phyloP scores from a whole-genome alignment of 768 basidiomycete species.

The Agrocybe praecox region DNA sequence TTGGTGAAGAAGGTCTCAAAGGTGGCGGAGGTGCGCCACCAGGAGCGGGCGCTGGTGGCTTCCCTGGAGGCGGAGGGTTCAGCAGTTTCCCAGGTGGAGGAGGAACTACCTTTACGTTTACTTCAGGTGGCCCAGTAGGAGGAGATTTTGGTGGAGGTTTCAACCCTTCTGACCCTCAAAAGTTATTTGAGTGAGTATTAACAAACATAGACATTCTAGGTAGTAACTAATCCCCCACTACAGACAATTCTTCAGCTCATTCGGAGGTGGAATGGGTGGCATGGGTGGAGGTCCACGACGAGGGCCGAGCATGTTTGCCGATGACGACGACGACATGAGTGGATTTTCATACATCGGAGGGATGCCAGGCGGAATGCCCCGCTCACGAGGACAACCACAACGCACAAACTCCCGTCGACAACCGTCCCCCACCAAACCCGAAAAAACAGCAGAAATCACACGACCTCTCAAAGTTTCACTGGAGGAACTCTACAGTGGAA shows the following conservation, averaged over 20 bases:
- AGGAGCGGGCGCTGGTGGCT: constrained; percentile 50
- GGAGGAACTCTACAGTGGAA: constrained; percentile 84
- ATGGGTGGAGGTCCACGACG: constrained; percentile 24
- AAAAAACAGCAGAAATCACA: constrained; percentile 61
- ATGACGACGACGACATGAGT: constrained; percentile 54
- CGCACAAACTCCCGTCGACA: constrained; percentile 21
- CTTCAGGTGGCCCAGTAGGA: constrained; percentile 48
- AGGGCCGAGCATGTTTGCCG: constrained; percentile 19
- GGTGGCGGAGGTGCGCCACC: constrained; percentile 59
- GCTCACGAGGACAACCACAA: constrained; percentile 29
- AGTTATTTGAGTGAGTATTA: constrained; percentile 81
- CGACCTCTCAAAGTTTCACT: constrained; percentile 85
- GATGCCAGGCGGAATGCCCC: constrained; percentile 63
- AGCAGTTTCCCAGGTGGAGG: constrained; percentile 41
- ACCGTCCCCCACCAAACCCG: constrained; percentile 34
- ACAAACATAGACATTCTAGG: not conserved
- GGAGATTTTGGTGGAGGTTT: constrained; percentile 49
- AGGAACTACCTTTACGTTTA: constrained; percentile 58
- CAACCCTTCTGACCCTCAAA: constrained; percentile 79
- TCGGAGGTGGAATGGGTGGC: constrained; percentile 37
- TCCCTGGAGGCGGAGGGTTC: constrained; percentile 37
- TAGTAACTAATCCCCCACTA: not conserved
- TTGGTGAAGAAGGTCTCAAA: constrained; percentile 95
- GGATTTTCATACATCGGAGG: constrained; percentile 32
- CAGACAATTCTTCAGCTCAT: constrained; percentile 58